Percentiles rank a stretch among this genome's conserved stretches.
Conservation (phyloP, 805 yeast genomes). For the Schwanniomyces polymorphus region DNA sequence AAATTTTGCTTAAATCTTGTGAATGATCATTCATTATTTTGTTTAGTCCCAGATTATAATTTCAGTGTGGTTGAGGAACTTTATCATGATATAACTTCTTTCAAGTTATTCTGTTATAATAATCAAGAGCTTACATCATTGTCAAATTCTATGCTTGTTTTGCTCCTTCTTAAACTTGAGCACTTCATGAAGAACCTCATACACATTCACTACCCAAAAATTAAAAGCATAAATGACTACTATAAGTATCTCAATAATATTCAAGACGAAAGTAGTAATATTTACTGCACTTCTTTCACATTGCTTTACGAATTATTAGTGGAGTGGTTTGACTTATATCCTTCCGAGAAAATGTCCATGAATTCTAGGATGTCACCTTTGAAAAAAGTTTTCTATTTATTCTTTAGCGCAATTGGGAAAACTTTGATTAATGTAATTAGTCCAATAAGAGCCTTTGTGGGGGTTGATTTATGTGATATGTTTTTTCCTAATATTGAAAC, state of each 20-base stretch:
- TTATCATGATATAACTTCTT: constrained; percentile 20
- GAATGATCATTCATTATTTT: constrained; percentile 18
- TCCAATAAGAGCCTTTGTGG: constrained; percentile 32
- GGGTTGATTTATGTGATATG: constrained; percentile 34
- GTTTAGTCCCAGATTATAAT: constrained; percentile 33
- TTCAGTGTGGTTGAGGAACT: constrained; percentile 28
- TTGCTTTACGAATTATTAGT: constrained; percentile 31
- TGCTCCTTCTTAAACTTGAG: constrained; percentile 22
- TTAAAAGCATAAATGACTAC: constrained; percentile 22
- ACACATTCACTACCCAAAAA: constrained; percentile 24
- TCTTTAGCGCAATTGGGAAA: constrained; percentile 35
- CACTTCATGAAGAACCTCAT: constrained; percentile 26
- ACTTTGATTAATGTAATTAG: constrained; percentile 31
- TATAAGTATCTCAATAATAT: constrained; percentile 17
- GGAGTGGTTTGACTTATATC: constrained; percentile 36
- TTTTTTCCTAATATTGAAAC: constrained; percentile 32
- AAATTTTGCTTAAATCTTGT: constrained; percentile 17
- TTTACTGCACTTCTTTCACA: constrained; percentile 26
- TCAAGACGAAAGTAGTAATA: constrained; percentile 13
- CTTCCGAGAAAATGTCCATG: constrained; percentile 30
- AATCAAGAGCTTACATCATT: constrained; percentile 7
- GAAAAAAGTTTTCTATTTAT: constrained; percentile 32
- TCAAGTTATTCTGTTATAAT: constrained; percentile 21
- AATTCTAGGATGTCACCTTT: constrained; percentile 27
- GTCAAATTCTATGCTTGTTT: not conserved